Evolutionary conservation across 495 filamentous ascomycete species (phyloP).

Genomic region (Penicillium macrosclerotiorum): DNA sequence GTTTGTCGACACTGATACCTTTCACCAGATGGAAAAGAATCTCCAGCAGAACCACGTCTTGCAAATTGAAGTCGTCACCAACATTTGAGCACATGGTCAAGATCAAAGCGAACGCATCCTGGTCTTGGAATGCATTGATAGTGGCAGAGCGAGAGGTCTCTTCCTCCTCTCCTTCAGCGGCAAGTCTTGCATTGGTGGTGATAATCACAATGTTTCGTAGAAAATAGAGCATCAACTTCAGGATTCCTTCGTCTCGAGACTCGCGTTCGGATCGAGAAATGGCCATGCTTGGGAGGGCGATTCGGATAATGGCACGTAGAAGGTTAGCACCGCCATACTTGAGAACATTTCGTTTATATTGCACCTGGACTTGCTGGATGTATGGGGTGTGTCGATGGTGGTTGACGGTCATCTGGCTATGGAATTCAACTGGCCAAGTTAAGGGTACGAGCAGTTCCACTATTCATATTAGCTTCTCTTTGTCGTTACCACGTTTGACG

Average conservation of each 20-base stretch:
- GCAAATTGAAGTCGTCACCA: conserved; percentile 83
- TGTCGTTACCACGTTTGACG: not conserved
- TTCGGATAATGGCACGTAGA: conserved; percentile 71
- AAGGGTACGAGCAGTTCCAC: conserved; percentile 90
- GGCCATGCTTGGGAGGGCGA: conserved; percentile 86
- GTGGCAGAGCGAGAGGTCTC: conserved; percentile 85
- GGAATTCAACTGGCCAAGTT: conserved; percentile 89
- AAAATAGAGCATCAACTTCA: conserved; percentile 86
- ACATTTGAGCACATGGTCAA: conserved; percentile 87
- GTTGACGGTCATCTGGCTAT: conserved; percentile 83
- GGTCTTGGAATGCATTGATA: conserved; percentile 82
- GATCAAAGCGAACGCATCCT: conserved; percentile 84
- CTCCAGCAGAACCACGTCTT: conserved; percentile 85
- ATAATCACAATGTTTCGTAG: conserved; percentile 87
- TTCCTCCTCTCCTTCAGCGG: conserved; percentile 72
- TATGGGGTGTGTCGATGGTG: conserved; percentile 89
- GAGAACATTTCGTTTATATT: conserved; percentile 86
- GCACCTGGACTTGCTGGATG: conserved; percentile 78
- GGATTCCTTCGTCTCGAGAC: conserved; percentile 83
- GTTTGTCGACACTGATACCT: conserved; percentile 77
- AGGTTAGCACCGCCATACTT: conserved; percentile 74
- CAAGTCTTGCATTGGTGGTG: conserved; percentile 57
- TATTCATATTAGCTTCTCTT: conserved; percentile 20
- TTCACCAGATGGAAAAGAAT: conserved; percentile 89
- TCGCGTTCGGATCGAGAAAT: conserved; percentile 71